Percentiles rank a stretch among this genome's conserved stretches.
These are phyloP conservation scores for Cylindricascospora bacillispora DNA, from an alignment of 1,139 yeast species.

Conservation along the genomic window DNA sequence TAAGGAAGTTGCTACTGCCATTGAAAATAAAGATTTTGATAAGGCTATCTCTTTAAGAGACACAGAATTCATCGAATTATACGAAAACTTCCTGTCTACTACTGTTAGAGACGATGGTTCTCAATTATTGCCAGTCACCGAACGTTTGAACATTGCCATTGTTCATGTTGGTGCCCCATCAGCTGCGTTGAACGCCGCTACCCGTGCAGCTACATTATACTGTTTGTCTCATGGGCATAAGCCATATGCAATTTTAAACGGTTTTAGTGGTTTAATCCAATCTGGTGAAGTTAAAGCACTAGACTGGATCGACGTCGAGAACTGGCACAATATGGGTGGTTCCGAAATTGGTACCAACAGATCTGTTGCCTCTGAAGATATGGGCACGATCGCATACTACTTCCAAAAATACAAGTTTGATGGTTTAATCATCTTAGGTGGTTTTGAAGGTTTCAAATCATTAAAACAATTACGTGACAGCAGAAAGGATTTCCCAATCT, in stretches of 20 bases:
- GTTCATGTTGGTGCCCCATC: slow-evolving; percentile 78
- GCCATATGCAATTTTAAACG: slow-evolving; percentile 62
- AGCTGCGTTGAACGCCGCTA: slow-evolving; percentile 70
- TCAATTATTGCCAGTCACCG: slow-evolving; percentile 38
- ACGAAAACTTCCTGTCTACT: slow-evolving; percentile 50
- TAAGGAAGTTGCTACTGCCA: slow-evolving; percentile 56
- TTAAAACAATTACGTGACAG: slow-evolving; percentile 55
- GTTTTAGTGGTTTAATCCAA: slow-evolving; percentile 65
- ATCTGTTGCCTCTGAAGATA: slow-evolving; percentile 53
- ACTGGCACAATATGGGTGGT: slow-evolving; percentile 68
- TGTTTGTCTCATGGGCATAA: slow-evolving; percentile 67
- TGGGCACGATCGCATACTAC: slow-evolving; percentile 65
- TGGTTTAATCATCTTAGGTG: slow-evolving; percentile 66
- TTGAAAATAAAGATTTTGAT: slow-evolving; percentile 46
- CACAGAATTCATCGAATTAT: slow-evolving; percentile 56
- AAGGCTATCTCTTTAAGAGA: slow-evolving; percentile 58
- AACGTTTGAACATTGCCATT: slow-evolving; percentile 55
- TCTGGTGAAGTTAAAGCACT: slow-evolving; percentile 55
- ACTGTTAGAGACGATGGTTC: slow-evolving; percentile 49
- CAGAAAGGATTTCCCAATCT: slow-evolving; percentile 51
- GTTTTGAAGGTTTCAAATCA: slow-evolving; percentile 67
- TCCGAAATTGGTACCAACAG: slow-evolving; percentile 77
- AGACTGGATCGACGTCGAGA: slow-evolving; percentile 57
- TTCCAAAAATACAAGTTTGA: slow-evolving; percentile 62
- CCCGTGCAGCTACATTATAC: slow-evolving; percentile 61